These are phyloP conservation scores for Hypoxylon trugodes DNA, from an alignment of 495 filamentous ascomycete genomes.

Conservation along the genomic window DNA sequence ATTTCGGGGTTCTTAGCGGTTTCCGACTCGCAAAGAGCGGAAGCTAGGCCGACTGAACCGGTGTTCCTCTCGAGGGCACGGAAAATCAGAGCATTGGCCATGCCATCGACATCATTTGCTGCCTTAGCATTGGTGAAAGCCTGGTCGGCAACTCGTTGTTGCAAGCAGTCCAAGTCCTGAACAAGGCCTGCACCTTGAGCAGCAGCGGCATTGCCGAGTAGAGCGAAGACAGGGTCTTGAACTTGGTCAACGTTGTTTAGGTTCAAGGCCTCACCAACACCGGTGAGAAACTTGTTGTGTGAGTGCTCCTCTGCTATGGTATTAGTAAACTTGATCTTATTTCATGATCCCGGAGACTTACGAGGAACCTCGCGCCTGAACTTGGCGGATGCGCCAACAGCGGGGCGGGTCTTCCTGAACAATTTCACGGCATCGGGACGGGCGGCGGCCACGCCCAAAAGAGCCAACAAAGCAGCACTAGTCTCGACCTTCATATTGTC, in stretches of 20 bases:
- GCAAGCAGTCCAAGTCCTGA: slow-evolving; percentile 68
- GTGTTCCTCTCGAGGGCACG: slow-evolving; percentile 73
- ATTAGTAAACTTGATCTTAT: not conserved
- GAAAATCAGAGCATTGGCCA: slow-evolving; percentile 67
- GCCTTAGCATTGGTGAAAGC: slow-evolving; percentile 76
- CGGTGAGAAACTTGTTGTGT: slow-evolving; percentile 63
- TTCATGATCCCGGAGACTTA: slow-evolving; percentile 13
- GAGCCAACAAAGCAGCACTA: slow-evolving; percentile 48
- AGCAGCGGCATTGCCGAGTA: slow-evolving; percentile 69
- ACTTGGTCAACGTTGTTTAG: slow-evolving; percentile 70
- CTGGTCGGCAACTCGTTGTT: slow-evolving; percentile 72
- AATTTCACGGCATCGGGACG: slow-evolving; percentile 47
- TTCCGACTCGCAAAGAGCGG: slow-evolving; percentile 61
- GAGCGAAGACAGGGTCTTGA: slow-evolving; percentile 67
- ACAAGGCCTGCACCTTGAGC: slow-evolving; percentile 64
- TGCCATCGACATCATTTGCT: slow-evolving; percentile 63
- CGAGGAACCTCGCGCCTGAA: slow-evolving; percentile 63
- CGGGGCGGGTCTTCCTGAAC: slow-evolving; percentile 40
- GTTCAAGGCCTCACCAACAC: slow-evolving; percentile 55
- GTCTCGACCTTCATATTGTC: slow-evolving; percentile 58
- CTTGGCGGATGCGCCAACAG: slow-evolving; percentile 27
- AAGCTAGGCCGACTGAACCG: slow-evolving; percentile 61
- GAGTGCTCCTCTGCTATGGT: slow-evolving; percentile 63
- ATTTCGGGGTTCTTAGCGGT: slow-evolving; percentile 76
- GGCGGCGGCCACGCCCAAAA: slow-evolving; percentile 50